Evolutionary conservation across 2,329 filamentous ascomycete genomes (phyloP).

Genomic region (Scleromitrula shiraiana): DNA sequence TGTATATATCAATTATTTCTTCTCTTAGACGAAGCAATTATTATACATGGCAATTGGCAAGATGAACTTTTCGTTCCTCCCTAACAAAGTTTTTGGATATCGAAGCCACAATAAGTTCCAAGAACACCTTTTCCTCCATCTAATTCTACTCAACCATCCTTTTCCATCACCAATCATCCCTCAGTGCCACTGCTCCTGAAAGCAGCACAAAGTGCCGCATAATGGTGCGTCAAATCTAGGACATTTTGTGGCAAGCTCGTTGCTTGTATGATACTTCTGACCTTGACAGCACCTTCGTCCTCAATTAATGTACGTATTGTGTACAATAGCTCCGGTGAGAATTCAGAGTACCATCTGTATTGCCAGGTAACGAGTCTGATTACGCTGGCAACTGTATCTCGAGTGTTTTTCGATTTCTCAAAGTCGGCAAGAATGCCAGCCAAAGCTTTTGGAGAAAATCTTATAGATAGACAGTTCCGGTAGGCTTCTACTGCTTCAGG

Average conservation of each 20-base stretch:
- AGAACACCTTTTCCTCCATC: conserved; percentile 4
- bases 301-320: conserved; percentile 90
- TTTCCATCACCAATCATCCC: conserved; percentile 14
- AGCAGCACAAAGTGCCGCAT: conserved; percentile 86
- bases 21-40: conserved; percentile 8
- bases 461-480: conserved; percentile 73
- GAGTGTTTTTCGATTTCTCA: conserved; percentile 68
- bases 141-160: background rate
- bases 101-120: conserved; percentile 6
- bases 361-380: conserved; percentile 96
- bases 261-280: conserved; percentile 93
- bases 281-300: conserved; percentile 94
- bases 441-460: conserved; percentile 91
- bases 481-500: conserved; percentile 93
- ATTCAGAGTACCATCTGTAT: conserved; percentile 99
- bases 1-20: conserved; percentile 4
- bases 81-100: conserved; percentile 8
- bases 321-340: conserved; percentile 83
- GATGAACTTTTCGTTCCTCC: conserved; percentile 1
- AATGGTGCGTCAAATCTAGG: conserved; percentile 90
- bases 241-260: conserved; percentile 90
- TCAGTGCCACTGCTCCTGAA: conserved; percentile 77
- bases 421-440: conserved; percentile 74
- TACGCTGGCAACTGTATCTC: conserved; percentile 74
- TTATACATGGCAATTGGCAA: conserved; percentile 7